phyloP scores from a whole-genome alignment of 345 rosid species.

The Eucalyptus sp. region DNA sequence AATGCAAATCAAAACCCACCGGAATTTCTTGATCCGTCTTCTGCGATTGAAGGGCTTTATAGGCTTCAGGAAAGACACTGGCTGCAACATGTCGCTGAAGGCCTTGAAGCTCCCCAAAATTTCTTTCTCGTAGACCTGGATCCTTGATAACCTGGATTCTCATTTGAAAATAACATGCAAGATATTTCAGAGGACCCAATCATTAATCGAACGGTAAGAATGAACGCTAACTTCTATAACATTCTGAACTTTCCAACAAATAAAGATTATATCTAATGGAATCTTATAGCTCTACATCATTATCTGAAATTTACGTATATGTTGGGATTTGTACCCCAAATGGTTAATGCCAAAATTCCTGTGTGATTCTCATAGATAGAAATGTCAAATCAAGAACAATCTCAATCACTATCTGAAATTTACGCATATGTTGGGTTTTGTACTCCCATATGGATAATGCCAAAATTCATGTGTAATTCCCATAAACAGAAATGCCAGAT shows the following conservation, averaged over 20 bases:
- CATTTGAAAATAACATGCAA: background rate
- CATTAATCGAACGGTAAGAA: background rate
- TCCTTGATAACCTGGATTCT: constrained; percentile 53
- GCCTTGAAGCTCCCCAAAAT: constrained; percentile 84
- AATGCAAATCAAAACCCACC: constrained; percentile 18
- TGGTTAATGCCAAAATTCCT: background rate
- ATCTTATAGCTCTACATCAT: background rate
- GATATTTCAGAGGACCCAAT: background rate
- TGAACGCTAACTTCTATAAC: background rate
- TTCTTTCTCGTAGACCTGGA: constrained; percentile 53
- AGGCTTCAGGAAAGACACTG: constrained; percentile 28
- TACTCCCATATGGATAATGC: background rate
- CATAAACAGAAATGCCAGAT: background rate
- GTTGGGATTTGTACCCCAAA: background rate
- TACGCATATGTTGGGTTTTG: background rate
- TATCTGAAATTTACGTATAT: background rate
- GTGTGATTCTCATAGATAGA: background rate
- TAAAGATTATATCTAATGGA: background rate
- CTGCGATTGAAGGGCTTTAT: constrained; percentile 45
- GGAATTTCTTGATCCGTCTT: constrained; percentile 57
- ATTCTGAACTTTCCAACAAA: background rate
- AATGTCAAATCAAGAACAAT: background rate
- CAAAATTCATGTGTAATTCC: background rate
- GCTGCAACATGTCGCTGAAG: constrained; percentile 42
- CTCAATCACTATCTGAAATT: background rate